A percentile compares a stretch with the other conserved stretches of the same genome.
These are phyloP conservation scores for Kluyveromyces dobzhanskii DNA, from an alignment of 805 yeast species.

Conservation along the genomic window DNA sequence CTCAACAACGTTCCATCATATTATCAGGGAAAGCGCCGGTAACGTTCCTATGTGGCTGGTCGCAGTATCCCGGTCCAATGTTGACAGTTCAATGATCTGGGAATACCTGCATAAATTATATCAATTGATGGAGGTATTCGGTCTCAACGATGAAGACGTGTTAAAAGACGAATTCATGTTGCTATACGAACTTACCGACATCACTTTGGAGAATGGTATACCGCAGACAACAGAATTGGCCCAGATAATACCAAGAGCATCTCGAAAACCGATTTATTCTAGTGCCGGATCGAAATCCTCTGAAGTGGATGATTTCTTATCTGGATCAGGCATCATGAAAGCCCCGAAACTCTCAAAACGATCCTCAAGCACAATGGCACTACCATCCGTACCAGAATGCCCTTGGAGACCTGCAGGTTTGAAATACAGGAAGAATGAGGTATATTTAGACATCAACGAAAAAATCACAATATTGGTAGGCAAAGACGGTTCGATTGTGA, in stretches of 20 bases:
- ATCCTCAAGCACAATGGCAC: constrained; percentile 3
- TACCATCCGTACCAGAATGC: constrained; percentile 20
- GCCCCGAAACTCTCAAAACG: constrained; percentile 16
- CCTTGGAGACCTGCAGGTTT: constrained; percentile 70
- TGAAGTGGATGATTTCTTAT: constrained; percentile 2
- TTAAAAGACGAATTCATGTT: constrained; percentile 58
- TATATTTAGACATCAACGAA: constrained; percentile 68
- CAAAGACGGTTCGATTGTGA: constrained; percentile 52
- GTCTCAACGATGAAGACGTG: constrained; percentile 33
- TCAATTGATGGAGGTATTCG: constrained; percentile 39
- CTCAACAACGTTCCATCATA: constrained; percentile 82
- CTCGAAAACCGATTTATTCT: constrained; percentile 13
- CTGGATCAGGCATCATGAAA: constrained; percentile 3
- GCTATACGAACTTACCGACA: constrained; percentile 72
- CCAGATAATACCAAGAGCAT: constrained; percentile 18
- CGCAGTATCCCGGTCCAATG: constrained; percentile 83
- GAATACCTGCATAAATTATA: constrained; percentile 68
- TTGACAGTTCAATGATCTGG: constrained; percentile 70
- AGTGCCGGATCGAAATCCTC: neutral
- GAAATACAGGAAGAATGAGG: constrained; percentile 75
- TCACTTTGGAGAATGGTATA: constrained; percentile 37
- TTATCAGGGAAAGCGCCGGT: constrained; percentile 40
- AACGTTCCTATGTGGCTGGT: constrained; percentile 57
- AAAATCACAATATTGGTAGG: constrained; percentile 63
- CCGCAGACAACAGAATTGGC: constrained; percentile 22